phyloP scores from a whole-genome alignment of 1,284 basidiomycete genomes.

The Cutaneotrichosporon dermatis region DNA sequence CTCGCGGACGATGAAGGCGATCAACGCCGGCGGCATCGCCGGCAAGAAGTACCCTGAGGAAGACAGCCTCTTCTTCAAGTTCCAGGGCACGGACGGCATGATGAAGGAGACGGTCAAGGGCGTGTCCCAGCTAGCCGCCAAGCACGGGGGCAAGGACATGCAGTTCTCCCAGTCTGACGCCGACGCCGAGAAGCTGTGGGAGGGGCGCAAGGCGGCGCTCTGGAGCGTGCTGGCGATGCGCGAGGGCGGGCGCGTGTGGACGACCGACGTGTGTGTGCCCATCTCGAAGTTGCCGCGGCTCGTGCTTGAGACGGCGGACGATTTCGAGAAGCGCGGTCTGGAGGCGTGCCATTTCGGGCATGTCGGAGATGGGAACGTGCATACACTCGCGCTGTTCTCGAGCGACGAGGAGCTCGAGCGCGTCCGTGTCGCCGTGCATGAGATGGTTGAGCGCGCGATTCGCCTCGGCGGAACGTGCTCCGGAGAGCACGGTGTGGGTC shows the following conservation, averaged over 20 bases:
- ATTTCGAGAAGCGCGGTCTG: slow-evolving; percentile 60
- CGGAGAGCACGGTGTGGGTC: slow-evolving; percentile 80
- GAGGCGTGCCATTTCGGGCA: slow-evolving; percentile 58
- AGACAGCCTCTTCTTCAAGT: slow-evolving; percentile 81
- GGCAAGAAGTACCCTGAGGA: slow-evolving; percentile 61
- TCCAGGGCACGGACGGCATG: slow-evolving; percentile 58
- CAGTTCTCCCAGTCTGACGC: slow-evolving; percentile 62
- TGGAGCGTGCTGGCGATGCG: slow-evolving; percentile 65
- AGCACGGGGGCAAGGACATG: slow-evolving; percentile 66
- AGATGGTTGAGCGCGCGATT: slow-evolving; percentile 52
- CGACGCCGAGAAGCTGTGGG: slow-evolving; percentile 75
- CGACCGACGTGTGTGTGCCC: slow-evolving; percentile 83
- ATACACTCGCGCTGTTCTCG: slow-evolving; percentile 37
- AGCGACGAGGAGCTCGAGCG: slow-evolving; percentile 41
- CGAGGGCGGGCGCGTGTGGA: slow-evolving; percentile 65
- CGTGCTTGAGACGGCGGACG: slow-evolving; percentile 69
- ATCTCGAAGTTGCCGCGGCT: slow-evolving; percentile 71
- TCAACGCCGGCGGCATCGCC: slow-evolving; percentile 60
- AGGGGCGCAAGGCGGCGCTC: slow-evolving; percentile 76
- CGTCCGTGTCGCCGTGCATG: slow-evolving; percentile 50
- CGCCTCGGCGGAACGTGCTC: slow-evolving; percentile 52
- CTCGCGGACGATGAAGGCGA: slow-evolving; percentile 63
- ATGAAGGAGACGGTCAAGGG: slow-evolving; percentile 54
- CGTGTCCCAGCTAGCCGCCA: slow-evolving; percentile 58
- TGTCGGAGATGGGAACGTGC: slow-evolving; percentile 70